Base-by-base conservation (phyloP, 805 yeast genomes). In the Barnettozyma californica region DNA sequence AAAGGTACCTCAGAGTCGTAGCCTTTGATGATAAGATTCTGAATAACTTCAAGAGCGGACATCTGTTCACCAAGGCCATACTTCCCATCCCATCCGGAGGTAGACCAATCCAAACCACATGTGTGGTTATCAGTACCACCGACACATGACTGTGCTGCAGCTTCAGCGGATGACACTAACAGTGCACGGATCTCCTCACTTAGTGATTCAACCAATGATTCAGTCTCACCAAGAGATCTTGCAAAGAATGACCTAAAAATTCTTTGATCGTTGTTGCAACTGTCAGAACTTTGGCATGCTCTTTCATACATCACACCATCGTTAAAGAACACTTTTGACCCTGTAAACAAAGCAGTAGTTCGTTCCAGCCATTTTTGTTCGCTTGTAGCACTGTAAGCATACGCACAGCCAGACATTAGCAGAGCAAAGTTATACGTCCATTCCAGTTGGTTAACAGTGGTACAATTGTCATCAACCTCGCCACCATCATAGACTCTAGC, bases 31-130 rank as follows among this genome's bases (percentile, higher is more conserved):
- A 80, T 55, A 41, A 80, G 59, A 45, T 70, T 74, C 53, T 75
- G 78, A 41, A 86, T 75, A 2, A 74, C 75, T 62, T 86, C 94
- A 51, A 84, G 69, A 0, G 94, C 87, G 44, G 76, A 68, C 80
- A 86, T 81, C 66, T 86, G 89, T 66, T 86, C 95, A 55, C 94
- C 94, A 25, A 87, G 68, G 25, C 95, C 94, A 60, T 76, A 86
- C 38, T 58, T 52, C 0, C 77, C 82, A 64, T 86, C 94, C 79
- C 84, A 77, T 2, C 77, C 74, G 5, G 68, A 63, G 11, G 64
- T 54, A 9, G 72, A 64, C 95, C 95, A 86, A 64, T 77, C 71
- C 50, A 77, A 63, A 31, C 92, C 94, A 71, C 95, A 86, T 0
- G 94, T 86, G 58, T 78, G 82, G 10, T 82, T 81, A 66, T 86